A percentile compares a stretch with the other conserved stretches of the same genome.
Conservation (phyloP, 2,329 filamentous ascomycete species). For the Aspergillus carbonarius region DNA sequence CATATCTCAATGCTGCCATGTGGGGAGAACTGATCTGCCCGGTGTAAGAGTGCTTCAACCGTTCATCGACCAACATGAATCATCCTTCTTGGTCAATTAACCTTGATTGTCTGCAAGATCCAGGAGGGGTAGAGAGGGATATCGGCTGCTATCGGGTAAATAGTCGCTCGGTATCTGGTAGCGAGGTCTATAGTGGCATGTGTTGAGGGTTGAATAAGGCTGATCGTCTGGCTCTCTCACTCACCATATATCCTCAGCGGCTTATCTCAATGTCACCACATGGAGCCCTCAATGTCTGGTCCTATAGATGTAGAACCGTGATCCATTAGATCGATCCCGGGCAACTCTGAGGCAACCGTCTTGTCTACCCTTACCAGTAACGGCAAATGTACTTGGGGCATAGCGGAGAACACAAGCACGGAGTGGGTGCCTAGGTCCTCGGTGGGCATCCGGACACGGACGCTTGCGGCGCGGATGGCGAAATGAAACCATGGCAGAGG, state of each 20-base stretch:
- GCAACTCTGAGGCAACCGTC: background rate
- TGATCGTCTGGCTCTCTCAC: background rate
- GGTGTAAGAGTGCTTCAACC: no score
- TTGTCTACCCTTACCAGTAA: background rate
- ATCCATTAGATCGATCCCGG: background rate
- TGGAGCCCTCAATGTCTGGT: background rate
- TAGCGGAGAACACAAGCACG: background rate
- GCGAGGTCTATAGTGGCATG: background rate
- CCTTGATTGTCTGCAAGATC: background rate
- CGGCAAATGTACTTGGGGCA: constrained; percentile 1
- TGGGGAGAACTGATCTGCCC: background rate
- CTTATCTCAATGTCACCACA: background rate
- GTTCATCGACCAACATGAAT: no score
- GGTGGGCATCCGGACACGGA: background rate
- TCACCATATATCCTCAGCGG: background rate
- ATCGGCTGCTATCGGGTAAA: background rate
- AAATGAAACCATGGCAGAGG: background rate
- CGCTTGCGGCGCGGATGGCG: background rate
- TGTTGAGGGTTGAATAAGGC: background rate
- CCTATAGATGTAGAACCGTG: background rate
- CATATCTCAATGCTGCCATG: background rate
- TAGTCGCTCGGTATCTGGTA: background rate
- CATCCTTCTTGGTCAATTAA: background rate
- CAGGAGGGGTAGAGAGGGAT: background rate
- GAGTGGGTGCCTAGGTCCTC: background rate